A percentile compares a stretch with the other conserved stretches of the same genome.
These are phyloP conservation scores for Yamadazyma conglobata DNA, from an alignment of 1,139 yeast genomes.

Conservation along the genomic window DNA sequence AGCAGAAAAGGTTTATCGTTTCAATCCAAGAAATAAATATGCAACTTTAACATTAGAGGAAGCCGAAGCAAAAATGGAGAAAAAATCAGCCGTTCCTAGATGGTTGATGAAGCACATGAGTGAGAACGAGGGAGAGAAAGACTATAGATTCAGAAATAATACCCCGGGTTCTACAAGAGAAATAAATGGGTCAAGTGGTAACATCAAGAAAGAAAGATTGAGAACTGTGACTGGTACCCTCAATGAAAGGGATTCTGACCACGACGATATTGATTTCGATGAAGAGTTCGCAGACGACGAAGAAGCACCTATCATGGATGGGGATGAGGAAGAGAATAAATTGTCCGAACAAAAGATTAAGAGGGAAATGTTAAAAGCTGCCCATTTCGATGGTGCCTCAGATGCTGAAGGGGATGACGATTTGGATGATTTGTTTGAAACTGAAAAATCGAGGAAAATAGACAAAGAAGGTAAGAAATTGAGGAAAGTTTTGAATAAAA, in stretches of 20 bases:
- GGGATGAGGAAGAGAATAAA: conserved; percentile 92
- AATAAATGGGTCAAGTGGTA: conserved; percentile 5
- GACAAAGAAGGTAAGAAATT: conserved; percentile 90
- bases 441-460: conserved; percentile 61
- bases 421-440: conserved; percentile 63
- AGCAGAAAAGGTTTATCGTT: conserved; percentile 87
- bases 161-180: conserved; percentile 19
- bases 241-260: conserved; percentile 68
- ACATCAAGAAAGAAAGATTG: conserved; percentile 24
- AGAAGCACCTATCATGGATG: conserved; percentile 97
- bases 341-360: conserved; percentile 86
- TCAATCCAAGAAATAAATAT: conserved; percentile 89
- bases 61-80: conserved; percentile 93
- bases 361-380: conserved; percentile 85
- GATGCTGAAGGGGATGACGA: conserved; percentile 55
- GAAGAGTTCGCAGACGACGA: conserved; percentile 99
- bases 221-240: conserved; percentile 59
- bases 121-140: conserved; percentile 48
- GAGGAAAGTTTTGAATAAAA: conserved; percentile 76
- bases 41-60: conserved; percentile 94
- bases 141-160: conserved; percentile 42
- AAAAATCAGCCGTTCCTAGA: conserved; percentile 74
- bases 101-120: conserved; percentile 95
- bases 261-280: conserved; percentile 90
- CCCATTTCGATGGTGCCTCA: conserved; percentile 62